phyloP scores from a whole-genome alignment of 768 basidiomycete species.

The Psilocybe cubensis region DNA sequence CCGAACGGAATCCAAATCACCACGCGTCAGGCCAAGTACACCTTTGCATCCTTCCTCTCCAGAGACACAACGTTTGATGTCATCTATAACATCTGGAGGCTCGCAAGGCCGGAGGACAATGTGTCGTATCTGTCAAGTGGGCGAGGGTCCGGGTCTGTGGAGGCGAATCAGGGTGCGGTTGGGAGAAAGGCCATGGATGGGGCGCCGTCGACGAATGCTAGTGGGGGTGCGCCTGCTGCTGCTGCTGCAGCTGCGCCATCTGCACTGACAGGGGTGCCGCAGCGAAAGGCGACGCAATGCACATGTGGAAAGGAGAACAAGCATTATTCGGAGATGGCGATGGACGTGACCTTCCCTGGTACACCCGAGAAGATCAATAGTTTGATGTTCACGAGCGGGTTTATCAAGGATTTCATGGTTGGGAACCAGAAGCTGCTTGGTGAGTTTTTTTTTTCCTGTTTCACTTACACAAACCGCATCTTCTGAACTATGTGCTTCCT shows the following conservation, averaged over 20 bases:
- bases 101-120: slow-evolving; percentile 74
- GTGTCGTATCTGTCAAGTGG: slow-evolving; percentile 39
- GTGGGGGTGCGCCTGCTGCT: no score
- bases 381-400: slow-evolving; percentile 94
- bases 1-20: slow-evolving; percentile 94
- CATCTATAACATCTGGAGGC: slow-evolving; percentile 93
- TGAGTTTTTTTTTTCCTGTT: slow-evolving; percentile 37
- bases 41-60: slow-evolving; percentile 95
- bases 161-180: slow-evolving; percentile 28
- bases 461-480: not conserved
- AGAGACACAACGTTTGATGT: slow-evolving; percentile 97
- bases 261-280: slow-evolving; percentile 15
- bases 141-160: slow-evolving; percentile 41
- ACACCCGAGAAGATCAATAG: slow-evolving; percentile 96
- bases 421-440: slow-evolving; percentile 89
- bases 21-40: slow-evolving; percentile 83
- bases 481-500: not conserved
- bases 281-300: slow-evolving; percentile 69
- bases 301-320: slow-evolving; percentile 69
- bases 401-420: slow-evolving; percentile 92
- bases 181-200: slow-evolving; percentile 18
- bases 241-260: slow-evolving; percentile 18
- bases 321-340: slow-evolving; percentile 74
- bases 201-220: no score
- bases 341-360: slow-evolving; percentile 83